phyloP scores from a whole-genome alignment of 2,329 filamentous ascomycete species.

The Arachnomyces sp. region DNA sequence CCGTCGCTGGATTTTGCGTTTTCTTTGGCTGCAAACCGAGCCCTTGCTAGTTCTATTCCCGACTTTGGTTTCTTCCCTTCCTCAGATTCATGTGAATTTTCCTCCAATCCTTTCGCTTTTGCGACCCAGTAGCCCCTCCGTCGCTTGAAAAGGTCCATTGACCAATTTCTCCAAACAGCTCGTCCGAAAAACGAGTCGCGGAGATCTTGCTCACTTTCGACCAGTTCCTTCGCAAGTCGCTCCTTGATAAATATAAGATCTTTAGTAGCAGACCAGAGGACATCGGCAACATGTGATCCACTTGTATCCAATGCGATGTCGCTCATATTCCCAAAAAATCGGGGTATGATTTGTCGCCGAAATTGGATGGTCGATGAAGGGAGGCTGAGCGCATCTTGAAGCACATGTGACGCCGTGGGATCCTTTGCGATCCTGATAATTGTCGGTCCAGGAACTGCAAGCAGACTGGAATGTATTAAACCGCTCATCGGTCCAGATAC shows the following conservation, averaged over 20 bases:
- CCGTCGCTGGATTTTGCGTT: conserved; percentile 6
- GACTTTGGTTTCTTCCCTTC: conserved; percentile 36
- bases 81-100: conserved; percentile 15
- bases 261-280: conserved; percentile 55
- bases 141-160: conserved; percentile 62
- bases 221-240: conserved; percentile 56
- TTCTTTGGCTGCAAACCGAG: conserved; percentile 42
- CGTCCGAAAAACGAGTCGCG: conserved; percentile 58
- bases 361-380: conserved; percentile 47
- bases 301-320: conserved; percentile 53
- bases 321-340: conserved; percentile 53
- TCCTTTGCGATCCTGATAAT: conserved; percentile 60
- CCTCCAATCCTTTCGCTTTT: conserved; percentile 47
- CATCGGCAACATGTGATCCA: conserved; percentile 60
- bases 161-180: conserved; percentile 66
- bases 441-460: conserved; percentile 48
- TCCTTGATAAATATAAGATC: conserved; percentile 60
- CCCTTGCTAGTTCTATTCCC: conserved; percentile 49
- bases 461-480: conserved; percentile 64
- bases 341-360: conserved; percentile 55
- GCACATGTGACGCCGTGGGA: conserved; percentile 49
- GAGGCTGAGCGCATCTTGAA: conserved; percentile 55
- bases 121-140: conserved; percentile 55
- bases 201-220: conserved; percentile 49
- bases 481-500: conserved; percentile 61